Evolutionary conservation across 2,329 filamentous ascomycete genomes (phyloP), one percentile per base, ranked within the genome.

Genomic region (Colletotrichum sansevieriae): DNA sequence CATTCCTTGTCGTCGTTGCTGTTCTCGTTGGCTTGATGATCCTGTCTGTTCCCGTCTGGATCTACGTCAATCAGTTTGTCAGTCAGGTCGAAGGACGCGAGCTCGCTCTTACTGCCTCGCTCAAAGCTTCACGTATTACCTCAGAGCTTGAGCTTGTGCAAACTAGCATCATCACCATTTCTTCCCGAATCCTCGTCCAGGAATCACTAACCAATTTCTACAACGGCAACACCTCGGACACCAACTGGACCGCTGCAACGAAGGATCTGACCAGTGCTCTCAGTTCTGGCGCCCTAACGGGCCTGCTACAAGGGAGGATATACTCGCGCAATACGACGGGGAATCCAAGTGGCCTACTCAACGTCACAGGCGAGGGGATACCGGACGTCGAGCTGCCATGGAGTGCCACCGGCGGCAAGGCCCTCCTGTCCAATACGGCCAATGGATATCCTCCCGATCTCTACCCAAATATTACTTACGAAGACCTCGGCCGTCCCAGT

Each of bases 81-180:
- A 72, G 82, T 72, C 76, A 80, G 59, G 83, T 89, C 72, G 82
- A 86, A 76, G 80, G 87, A 12, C 84, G 87, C 59, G 87, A 90
- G 59, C 87, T 98, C 55, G 83, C 90, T 29, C 84, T 97, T 70
- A 93, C 93, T 1, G 95, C 95, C 7, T 94, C 92, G 3, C 89
- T 97, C 76, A 97, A 97, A 79, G 91, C 94, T 20, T 90, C 92
- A 35, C 91, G 95, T 76, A 86, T 98, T 71, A 85, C 91, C 6
- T 91, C 93, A 60, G 92, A 94, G 76, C 87, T 98, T 63, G 85
- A 93, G 59, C 86, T 97, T 59, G 88, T 97, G 72, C 88, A 94
- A 80, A 92, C 92, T 37, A 91, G 90, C 68, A 92, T 90, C 75
- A 84, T 86, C 63, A 91, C 91, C 63, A 91, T 96, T 51, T 84